Conservation (phyloP, 2,329 filamentous ascomycete species). For the Zymoseptoria passerinii region DNA sequence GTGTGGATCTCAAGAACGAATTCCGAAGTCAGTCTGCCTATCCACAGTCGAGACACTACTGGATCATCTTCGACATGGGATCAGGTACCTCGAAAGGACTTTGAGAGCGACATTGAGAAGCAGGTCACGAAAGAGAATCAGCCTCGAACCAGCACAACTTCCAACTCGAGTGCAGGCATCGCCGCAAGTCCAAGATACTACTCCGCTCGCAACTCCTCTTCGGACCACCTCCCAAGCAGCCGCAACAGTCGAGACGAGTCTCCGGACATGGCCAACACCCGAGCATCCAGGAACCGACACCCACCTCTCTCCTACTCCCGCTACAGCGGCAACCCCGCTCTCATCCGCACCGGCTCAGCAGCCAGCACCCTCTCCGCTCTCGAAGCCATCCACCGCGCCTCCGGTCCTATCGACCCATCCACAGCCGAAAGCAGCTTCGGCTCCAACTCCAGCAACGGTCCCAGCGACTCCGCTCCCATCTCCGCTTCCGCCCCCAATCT, state of each 20-base stretch:
- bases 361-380: slow-evolving; percentile 25
- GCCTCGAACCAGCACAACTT: slow-evolving; percentile 3
- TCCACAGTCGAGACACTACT: slow-evolving; percentile 22
- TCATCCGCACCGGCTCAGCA: slow-evolving; percentile 27
- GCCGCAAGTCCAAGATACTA: slow-evolving; percentile 18
- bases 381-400: slow-evolving; percentile 23
- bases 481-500: slow-evolving; percentile 22
- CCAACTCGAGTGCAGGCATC: slow-evolving; percentile 9
- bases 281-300: slow-evolving; percentile 20
- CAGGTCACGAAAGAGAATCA: slow-evolving; percentile 3
- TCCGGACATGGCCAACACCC: slow-evolving; percentile 8
- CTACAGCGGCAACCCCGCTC: slow-evolving; percentile 31
- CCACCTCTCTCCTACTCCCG: slow-evolving; percentile 31
- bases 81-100: slow-evolving; percentile 7
- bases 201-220: slow-evolving; percentile 25
- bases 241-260: slow-evolving; percentile 14
- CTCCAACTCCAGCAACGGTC: slow-evolving; percentile 19
- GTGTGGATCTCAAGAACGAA: slow-evolving; percentile 50
- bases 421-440: slow-evolving; percentile 9
- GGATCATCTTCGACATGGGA: slow-evolving; percentile 14
- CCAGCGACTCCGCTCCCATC: slow-evolving; percentile 18
- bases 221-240: slow-evolving; percentile 26
- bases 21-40: slow-evolving; percentile 25
- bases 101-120: slow-evolving; percentile 14
- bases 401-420: slow-evolving; percentile 12